Percentiles rank a stretch among this genome's conserved stretches.
These are phyloP conservation scores for Trichoderma cornu-damae DNA, from an alignment of 2,329 filamentous ascomycete genomes.

Conservation along the genomic window DNA sequence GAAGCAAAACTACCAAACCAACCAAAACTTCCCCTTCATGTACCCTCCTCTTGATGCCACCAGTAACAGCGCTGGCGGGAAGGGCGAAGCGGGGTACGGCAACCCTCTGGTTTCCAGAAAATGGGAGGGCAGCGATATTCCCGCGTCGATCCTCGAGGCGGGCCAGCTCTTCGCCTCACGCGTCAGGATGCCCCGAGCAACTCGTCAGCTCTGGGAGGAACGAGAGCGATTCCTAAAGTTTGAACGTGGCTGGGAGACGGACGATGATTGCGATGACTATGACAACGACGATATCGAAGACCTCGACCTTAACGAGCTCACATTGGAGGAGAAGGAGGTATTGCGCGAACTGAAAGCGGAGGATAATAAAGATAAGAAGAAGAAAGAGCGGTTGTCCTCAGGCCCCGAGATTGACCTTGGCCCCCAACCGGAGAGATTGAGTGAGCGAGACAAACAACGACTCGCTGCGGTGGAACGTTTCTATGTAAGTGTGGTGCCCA, in stretches of 20 bases:
- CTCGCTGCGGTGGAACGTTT: slow-evolving; percentile 73
- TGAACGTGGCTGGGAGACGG: slow-evolving; percentile 77
- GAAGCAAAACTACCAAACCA: slow-evolving; percentile 99
- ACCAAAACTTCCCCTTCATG: slow-evolving; percentile 96
- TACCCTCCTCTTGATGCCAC: slow-evolving; percentile 87
- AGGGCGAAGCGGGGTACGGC: slow-evolving; percentile 75
- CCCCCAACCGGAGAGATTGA: slow-evolving; percentile 43
- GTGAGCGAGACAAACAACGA: slow-evolving; percentile 56
- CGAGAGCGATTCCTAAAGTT: slow-evolving; percentile 86
- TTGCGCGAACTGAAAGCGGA: slow-evolving; percentile 40
- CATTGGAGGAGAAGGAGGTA: slow-evolving; percentile 37
- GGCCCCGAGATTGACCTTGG: slow-evolving; percentile 40
- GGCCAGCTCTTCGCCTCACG: slow-evolving; percentile 85
- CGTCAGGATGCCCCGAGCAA: slow-evolving; percentile 85
- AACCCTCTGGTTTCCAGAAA: slow-evolving; percentile 73
- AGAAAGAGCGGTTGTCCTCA: slow-evolving; percentile 23
- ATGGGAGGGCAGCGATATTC: slow-evolving; percentile 93
- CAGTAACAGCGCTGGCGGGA: slow-evolving; percentile 86
- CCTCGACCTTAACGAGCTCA: slow-evolving; percentile 43
- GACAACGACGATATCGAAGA: slow-evolving; percentile 45
- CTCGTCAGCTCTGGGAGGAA: slow-evolving; percentile 92
- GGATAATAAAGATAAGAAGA: slow-evolving; percentile 31
- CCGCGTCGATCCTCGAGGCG: slow-evolving; percentile 89
- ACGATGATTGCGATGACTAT: slow-evolving; percentile 30
- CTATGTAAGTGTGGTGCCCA: slow-evolving; percentile 59